These are phyloP conservation scores for Gynochthodes officinalis DNA, from an alignment of 257 asterid genomes.

Conservation along the genomic window DNA sequence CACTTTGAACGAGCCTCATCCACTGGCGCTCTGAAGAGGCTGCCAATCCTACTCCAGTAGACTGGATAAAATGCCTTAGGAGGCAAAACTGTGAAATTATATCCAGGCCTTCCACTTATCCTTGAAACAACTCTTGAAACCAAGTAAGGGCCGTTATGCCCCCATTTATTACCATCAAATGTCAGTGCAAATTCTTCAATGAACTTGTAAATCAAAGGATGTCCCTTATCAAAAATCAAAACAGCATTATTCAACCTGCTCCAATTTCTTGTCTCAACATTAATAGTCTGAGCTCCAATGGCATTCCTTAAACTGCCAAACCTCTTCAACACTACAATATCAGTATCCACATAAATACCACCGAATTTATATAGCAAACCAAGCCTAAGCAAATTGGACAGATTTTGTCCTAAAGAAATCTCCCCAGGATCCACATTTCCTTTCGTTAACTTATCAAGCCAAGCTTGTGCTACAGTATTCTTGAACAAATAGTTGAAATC, in stretches of 20 bases:
- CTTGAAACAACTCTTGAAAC: constrained; percentile 86
- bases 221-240: constrained; percentile 78
- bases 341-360: constrained; percentile 86
- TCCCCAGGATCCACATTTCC: constrained; percentile 71
- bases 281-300: constrained; percentile 79
- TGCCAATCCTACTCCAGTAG: constrained; percentile 67
- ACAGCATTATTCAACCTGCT: constrained; percentile 88
- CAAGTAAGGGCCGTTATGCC: constrained; percentile 92
- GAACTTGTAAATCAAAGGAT: constrained; percentile 73
- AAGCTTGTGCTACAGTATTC: constrained; percentile 57
- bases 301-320: constrained; percentile 44
- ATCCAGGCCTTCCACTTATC: constrained; percentile 50
- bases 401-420: constrained; percentile 78
- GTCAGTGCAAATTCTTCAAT: constrained; percentile 89
- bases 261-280: constrained; percentile 61
- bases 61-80: constrained; percentile 92
- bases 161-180: constrained; percentile 96
- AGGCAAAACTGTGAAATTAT: constrained; percentile 55
- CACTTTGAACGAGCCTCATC: constrained; percentile 51
- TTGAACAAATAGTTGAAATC: constrained; percentile 60
- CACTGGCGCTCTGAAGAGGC: constrained; percentile 60
- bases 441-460: constrained; percentile 55
- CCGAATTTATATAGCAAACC: constrained; percentile 82
- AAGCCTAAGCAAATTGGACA: constrained; percentile 76
- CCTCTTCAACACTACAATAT: constrained; percentile 55